These are phyloP conservation scores for Fusarium sp. DNA, from an alignment of 2,329 filamentous ascomycete species.

Conservation along the genomic window DNA sequence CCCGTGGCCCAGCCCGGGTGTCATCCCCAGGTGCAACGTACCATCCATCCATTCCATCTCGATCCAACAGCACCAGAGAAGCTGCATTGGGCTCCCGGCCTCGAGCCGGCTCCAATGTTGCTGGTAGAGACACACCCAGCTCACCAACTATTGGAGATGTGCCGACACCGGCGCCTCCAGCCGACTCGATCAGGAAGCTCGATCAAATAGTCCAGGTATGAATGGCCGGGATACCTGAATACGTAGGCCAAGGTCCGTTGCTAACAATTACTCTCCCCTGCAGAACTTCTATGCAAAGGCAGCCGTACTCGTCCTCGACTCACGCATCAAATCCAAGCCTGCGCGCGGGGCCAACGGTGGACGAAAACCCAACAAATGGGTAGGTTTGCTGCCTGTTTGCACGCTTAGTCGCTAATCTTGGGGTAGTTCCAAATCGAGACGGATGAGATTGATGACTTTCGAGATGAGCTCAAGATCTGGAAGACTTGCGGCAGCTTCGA, in stretches of 20 bases:
- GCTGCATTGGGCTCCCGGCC: slow-evolving; percentile 51
- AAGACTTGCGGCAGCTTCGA: slow-evolving; percentile 79
- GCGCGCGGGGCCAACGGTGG: slow-evolving; percentile 51
- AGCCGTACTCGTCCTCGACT: slow-evolving; percentile 82
- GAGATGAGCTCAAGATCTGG: slow-evolving; percentile 83
- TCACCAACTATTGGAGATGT: slow-evolving; percentile 59
- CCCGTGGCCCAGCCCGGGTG: slow-evolving; percentile 75
- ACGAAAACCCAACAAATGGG: slow-evolving; percentile 84
- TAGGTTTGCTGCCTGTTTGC: slow-evolving; percentile 54
- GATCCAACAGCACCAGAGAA: slow-evolving; percentile 80
- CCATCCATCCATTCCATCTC: slow-evolving; percentile 71
- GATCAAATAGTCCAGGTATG: slow-evolving; percentile 91
- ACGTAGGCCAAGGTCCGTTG: background rate
- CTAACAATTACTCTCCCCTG: slow-evolving; percentile 23
- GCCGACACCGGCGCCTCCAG: slow-evolving; percentile 59
- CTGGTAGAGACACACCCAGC: slow-evolving; percentile 51
- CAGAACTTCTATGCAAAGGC: slow-evolving; percentile 96
- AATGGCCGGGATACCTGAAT: background rate
- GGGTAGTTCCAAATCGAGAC: slow-evolving; percentile 91
- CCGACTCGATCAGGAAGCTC: slow-evolving; percentile 78
- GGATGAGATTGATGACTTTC: slow-evolving; percentile 88
- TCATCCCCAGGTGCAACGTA: slow-evolving; percentile 77
- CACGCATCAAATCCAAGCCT: slow-evolving; percentile 74
- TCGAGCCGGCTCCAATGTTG: slow-evolving; percentile 54
- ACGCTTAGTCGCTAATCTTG: slow-evolving; percentile 18